These are phyloP conservation scores for Xylariaceae sp. DNA, from an alignment of 2,329 filamentous ascomycete genomes.

Conservation along the genomic window DNA sequence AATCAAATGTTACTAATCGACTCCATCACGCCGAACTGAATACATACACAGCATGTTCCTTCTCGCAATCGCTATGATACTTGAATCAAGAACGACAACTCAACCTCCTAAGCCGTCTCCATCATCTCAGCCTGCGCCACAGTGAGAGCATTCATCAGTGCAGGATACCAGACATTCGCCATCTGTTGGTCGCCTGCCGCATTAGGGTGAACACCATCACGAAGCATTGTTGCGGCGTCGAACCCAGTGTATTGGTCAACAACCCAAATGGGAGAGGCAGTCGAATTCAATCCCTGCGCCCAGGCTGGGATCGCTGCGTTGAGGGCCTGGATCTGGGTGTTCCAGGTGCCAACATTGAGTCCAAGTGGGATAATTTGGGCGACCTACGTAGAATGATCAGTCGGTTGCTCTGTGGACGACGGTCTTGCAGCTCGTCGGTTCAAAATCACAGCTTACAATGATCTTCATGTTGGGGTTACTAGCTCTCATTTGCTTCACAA, in stretches of 20 bases:
- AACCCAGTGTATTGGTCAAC: constrained; percentile 41
- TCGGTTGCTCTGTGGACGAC: neutral
- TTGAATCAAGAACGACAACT: constrained; percentile 22
- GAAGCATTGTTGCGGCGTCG: constrained; percentile 28
- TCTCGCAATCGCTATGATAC: neutral
- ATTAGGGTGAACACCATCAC: constrained; percentile 40
- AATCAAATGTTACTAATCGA: too few species aligned
- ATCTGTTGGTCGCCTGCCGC: constrained; percentile 39
- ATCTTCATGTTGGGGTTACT: constrained; percentile 41
- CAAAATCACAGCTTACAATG: constrained; percentile 39
- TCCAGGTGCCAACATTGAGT: constrained; percentile 32
- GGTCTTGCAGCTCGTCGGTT: too few species aligned
- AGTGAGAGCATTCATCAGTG: constrained; percentile 24
- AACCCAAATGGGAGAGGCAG: constrained; percentile 38
- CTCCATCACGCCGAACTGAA: too few species aligned
- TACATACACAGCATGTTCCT: neutral
- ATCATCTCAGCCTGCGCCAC: constrained; percentile 25
- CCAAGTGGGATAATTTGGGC: constrained; percentile 39
- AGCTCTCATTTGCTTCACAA: constrained; percentile 36
- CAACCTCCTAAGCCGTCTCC: constrained; percentile 13
- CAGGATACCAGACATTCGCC: constrained; percentile 31
- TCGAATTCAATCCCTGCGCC: constrained; percentile 36
- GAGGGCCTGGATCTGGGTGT: constrained; percentile 35
- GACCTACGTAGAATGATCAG: constrained; percentile 26
- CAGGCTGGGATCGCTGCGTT: constrained; percentile 37